Percentiles rank a stretch among this genome's conserved stretches.
These are phyloP conservation scores for Colletotrichum spinosum DNA, from an alignment of 2,329 filamentous ascomycete species.

Conservation along the genomic window DNA sequence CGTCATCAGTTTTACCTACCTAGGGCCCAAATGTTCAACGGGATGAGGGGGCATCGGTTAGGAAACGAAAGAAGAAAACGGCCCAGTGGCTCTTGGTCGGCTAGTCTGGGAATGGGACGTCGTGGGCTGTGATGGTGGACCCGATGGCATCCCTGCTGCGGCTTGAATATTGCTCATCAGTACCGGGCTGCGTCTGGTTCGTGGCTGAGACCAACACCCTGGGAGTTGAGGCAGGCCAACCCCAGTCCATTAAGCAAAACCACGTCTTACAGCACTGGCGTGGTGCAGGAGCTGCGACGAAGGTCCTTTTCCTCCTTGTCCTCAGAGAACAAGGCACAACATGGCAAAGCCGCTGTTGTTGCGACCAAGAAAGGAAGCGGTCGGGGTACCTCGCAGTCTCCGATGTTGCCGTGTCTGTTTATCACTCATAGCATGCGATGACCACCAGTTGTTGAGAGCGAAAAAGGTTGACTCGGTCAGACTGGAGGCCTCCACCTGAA, in stretches of 20 bases:
- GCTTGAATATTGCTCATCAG: conserved; percentile 16
- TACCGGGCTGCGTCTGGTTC: conserved; percentile 8
- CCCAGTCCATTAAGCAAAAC: not conserved
- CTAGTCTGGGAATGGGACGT: not conserved
- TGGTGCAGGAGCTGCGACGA: conserved; percentile 15
- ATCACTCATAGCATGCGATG: not conserved
- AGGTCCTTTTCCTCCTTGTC: not conserved
- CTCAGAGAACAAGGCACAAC: not conserved
- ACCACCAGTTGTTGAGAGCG: not conserved
- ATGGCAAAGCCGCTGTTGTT: not conserved
- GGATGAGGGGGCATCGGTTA: conserved; percentile 11
- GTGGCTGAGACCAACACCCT: conserved; percentile 35
- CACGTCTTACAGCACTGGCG: conserved; percentile 1
- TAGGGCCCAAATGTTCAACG: not conserved
- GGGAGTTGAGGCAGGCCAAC: conserved; percentile 17
- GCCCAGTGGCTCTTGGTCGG: not conserved
- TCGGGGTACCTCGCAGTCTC: too few species aligned
- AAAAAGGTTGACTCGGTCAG: conserved; percentile 19
- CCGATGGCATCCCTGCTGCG: conserved; percentile 26
- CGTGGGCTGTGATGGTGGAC: conserved; percentile 21
- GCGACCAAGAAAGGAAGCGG: too few species aligned
- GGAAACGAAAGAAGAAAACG: not conserved
- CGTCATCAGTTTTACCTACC: too few species aligned
- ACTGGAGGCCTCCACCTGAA: conserved; percentile 25
- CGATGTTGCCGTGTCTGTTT: not conserved